Evolutionary conservation across 2,329 filamentous ascomycete genomes (phyloP).

Genomic region (Dactylella cylindrospora): DNA sequence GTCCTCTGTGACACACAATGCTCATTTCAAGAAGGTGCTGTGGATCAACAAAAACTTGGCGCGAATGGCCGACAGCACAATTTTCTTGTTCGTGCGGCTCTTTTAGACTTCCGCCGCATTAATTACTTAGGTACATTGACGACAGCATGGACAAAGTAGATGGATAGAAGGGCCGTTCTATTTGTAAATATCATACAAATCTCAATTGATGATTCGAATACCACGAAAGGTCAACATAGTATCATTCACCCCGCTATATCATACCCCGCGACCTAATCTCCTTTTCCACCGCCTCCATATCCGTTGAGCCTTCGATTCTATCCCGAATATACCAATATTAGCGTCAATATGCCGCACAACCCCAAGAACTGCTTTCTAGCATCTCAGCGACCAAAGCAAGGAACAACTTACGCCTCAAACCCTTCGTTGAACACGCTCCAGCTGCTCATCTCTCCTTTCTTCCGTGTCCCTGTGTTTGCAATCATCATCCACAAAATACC

Average conservation of each 20-base stretch:
- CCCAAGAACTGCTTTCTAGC: neutral
- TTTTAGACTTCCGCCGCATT: no score
- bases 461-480: constrained; percentile 50
- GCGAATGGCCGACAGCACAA: no score
- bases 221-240: no score
- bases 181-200: no score
- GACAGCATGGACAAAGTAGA: no score
- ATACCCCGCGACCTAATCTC: constrained; percentile 48
- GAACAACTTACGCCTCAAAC: constrained; percentile 48
- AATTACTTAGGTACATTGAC: no score
- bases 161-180: no score
- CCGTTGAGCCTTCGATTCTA: constrained; percentile 49
- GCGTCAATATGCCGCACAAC: constrained; percentile 1
- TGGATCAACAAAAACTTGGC: no score
- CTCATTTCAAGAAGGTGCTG: no score
- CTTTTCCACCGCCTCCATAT: constrained; percentile 49
- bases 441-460: constrained; percentile 50
- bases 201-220: no score
- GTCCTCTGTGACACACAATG: no score
- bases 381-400: neutral
- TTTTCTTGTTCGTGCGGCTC: no score
- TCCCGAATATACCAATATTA: constrained; percentile 6
- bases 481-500: constrained; percentile 51
- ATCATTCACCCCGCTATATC: constrained; percentile 14
- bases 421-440: constrained; percentile 50